Conservation (phyloP, 495 filamentous ascomycete genomes). For the Cryomyces antarcticus region DNA sequence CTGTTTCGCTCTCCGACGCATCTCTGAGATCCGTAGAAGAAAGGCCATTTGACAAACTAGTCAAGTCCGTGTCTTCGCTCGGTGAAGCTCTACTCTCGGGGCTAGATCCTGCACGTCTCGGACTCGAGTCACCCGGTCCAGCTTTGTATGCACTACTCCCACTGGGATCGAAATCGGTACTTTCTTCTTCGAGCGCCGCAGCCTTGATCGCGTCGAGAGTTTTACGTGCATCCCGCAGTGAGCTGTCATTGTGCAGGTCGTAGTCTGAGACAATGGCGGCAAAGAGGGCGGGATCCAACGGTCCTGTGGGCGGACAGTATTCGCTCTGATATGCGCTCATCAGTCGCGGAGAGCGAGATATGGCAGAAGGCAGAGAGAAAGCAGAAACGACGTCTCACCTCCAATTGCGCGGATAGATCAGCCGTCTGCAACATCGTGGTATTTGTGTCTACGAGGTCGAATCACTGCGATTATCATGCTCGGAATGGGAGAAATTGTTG, state of each 20-base stretch:
- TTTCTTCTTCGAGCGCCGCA: conserved; percentile 40
- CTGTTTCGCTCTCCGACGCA: conserved; percentile 4
- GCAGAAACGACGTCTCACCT: too few species aligned
- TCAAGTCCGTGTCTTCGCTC: conserved; percentile 26
- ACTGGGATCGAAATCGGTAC: conserved; percentile 57
- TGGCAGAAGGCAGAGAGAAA: not conserved
- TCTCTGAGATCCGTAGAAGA: conserved; percentile 9
- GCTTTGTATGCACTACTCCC: conserved; percentile 29
- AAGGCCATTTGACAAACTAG: conserved; percentile 19
- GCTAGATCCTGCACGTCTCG: too few species aligned
- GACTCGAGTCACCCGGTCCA: conserved; percentile 8
- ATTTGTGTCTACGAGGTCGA: not conserved
- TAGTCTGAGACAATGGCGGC: conserved; percentile 47
- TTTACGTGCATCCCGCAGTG: conserved; percentile 30
- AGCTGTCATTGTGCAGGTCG: conserved; percentile 26
- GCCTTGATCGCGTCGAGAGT: conserved; percentile 37
- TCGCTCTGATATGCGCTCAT: conserved; percentile 6
- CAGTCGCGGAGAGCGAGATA: not conserved
- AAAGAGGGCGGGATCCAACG: conserved; percentile 42
- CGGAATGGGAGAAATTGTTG: not conserved
- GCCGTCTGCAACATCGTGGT: not conserved
- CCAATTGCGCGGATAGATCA: not conserved
- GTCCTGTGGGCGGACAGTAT: conserved; percentile 42
- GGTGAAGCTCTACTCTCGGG: conserved; percentile 3
- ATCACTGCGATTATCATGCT: not conserved